Base-by-base conservation (phyloP, 2,329 filamentous ascomycete genomes). In the Hortaea werneckii region DNA sequence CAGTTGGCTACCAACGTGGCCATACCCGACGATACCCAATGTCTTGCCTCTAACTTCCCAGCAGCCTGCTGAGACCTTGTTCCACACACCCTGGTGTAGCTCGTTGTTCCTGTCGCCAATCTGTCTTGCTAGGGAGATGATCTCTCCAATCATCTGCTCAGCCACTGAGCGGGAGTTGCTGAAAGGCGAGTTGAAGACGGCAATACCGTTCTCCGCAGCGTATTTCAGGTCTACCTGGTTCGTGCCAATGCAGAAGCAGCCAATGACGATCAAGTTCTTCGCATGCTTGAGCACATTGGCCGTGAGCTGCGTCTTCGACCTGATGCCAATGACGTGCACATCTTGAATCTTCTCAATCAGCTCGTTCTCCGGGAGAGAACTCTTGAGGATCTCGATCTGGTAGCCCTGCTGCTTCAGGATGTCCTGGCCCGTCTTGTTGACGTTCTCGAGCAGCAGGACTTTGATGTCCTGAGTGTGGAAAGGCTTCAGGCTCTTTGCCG, bases 41-140 rank as follows among this genome's bases (percentile, higher is more conserved):
- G 90, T 96, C 76, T 98, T 98, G 65, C 92, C 92, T 59, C 92
- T 82, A 59, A 96, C 88, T 67, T 98, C 92, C 92, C 92, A 96
- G 77, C 92, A 98, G 63, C 85, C 89, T 60, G 79, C 77, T 72
- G 88, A 95, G 61, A 96, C 89, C 73, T 98, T 98, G 69, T 96
- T 96, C 92, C 92, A 98, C 38, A 80, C 87, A 47, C 92, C 92
- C 47, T 79, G 79, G 74, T 98, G 92, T 78, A 98, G 80, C 71
- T 98, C 92, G 59, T 79, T 87, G 51, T 87, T 95, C 57, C 92
- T 86, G 67, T 98, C 92, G 51, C 87, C 83, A 30, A 98, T 76
- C 69, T 98, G 92, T 49, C 92, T 83, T 20, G 92, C 92, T 44
- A 98, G 81, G 35, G 77, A 74, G 60, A 98, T 95, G 62, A 98